Evolutionary conservation across 495 filamentous ascomycete species (phyloP), one percentile per base, ranked within the genome.

Genomic region (Talaromyces borbonicus): DNA sequence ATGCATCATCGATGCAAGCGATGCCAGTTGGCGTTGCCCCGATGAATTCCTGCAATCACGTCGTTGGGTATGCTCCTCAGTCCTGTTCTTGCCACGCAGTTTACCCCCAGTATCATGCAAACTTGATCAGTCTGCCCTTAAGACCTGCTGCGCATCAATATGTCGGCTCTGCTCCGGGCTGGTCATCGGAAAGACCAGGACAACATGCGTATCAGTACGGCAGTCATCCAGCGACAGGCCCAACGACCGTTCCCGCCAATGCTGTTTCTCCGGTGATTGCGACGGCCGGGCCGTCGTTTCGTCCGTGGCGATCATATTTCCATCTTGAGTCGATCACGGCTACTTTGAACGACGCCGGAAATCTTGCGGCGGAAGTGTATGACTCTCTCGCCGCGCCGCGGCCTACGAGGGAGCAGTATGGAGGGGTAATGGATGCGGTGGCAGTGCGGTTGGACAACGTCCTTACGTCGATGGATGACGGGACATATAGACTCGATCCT

Each of bases 391-490:
- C 20, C 8, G 11, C n/a, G 14, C 30, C 15, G 4, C n/a, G 20
- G 19, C n/a, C 43, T 5, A 24, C 20, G 24, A 31, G 19, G 7
- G 18, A 46, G n/a, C 43, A 36, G 20, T 46, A 46, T 19, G 29
- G 15, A 16, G 43, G 18, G 1, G 43, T 22, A 8, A 4, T 46
- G 5, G 36, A 42, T 49, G 47, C 47, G 5, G 47, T 49, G 6
- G 37, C 33, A 8, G 2, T 42, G 30, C 77, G 74, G 42, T 63
- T 88, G 35, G 69, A 83, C 57, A 53, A 73, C 23, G 70, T 85
- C 15, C 73, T 87, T 37, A 84, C 81, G 1, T 61, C 73, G 14
- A 86, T 87, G 18, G 84, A 90, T 58, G 67, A 64, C 12, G 81
- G 83, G n/a, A 67, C 61, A 11, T 85, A 79, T 43, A 62, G 60